Base-by-base conservation (phyloP, 345 rosid species). In the Heritiera littoralis region DNA sequence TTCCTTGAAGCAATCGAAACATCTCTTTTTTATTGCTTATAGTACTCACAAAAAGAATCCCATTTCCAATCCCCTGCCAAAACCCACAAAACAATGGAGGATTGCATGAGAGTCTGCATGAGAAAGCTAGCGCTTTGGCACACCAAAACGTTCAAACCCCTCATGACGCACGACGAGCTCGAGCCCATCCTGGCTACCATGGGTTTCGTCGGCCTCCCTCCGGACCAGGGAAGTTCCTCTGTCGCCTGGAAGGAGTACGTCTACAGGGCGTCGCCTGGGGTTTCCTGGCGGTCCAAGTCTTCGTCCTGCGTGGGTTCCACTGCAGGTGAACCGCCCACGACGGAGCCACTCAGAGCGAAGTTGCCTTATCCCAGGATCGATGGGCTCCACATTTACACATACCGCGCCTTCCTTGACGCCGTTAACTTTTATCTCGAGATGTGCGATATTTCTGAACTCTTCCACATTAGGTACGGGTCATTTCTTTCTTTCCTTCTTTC, bases 111-210 rank as follows among this genome's bases (percentile, higher is more conserved):
- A 56, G 81, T 86, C 7, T 83, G 84, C 68, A 85, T 86, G 82
- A 80, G 87, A 81, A 90, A 90, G 85, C 86, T 87, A 17, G 88
- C 86, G 0, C 80, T 89, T 30, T 90, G 91, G 92, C 78, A 83
- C 85, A 85, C 92, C 7, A 80, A 80, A 17, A 89, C 89, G 54
- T 90, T 89, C 87, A 83, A 30, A 77, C 91, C 91, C 23, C 43
- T 90, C n/a, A 76, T 83, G 81, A 78, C 82, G 2, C 92, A 89
- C 85, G 85, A 85, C 1, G 85, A 87, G 64, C 84, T 89, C 23
- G 90, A 85, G 68, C 73, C 83, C 52, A 82, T 88, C 76, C 79
- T 90, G 89, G 63, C 82, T 65, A 82, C 75, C 61, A 43, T 83
- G 78, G 93, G 93, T 52, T 89, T 89, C 86, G 45, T 76, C 32